Base-by-base conservation (phyloP, 176 grass and related monocot genomes). In the Eragrostis curvula region DNA sequence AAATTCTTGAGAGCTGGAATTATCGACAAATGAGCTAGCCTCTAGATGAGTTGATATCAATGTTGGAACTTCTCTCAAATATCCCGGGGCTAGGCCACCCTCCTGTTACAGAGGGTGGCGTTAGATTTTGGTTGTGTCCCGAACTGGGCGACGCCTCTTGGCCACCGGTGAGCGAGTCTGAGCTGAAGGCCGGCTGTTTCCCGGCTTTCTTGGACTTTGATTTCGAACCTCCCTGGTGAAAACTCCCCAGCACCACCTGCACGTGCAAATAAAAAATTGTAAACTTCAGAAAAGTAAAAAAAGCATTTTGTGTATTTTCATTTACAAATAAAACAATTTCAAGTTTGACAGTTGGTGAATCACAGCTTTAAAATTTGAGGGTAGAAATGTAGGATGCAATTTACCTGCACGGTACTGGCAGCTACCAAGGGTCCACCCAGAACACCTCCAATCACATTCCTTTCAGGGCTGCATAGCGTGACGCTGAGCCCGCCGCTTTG, bases 1-100 rank as follows among this genome's bases (percentile, higher is more conserved):
- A 77, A 88, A 77, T 66, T 44, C 51, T 27, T 14, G 66, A 55
- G 29, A 50, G 42, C 65, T 78, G 85, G 58, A 80, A 58, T 63
- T 81, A 57, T 87, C 71, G 85, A 81, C 75, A 77, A 65, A 67
- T 85, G 56, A 84, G 82, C 93, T 92, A 95, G 56, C 93, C 90
- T 88, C 93, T 80, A 88, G 87, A 92, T 59, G 88, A 92, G 84
- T 95, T 92, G 83, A 95, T 95, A 90, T 95, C 93, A 63, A 95
- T 92, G 87, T 8, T 90, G 58, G 87, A 87, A 82, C 40, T 88
- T 87, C 27, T 74, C 56, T 88, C 93, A 81, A 95, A 85, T 72
- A 90, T 58, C 77, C 74, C 84, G 10, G 90, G 75, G 70, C 85
- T 81, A 73, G 84, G 62, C 93, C 90, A 95, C n/a, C 82, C 88